Base-by-base conservation (phyloP, 106 monocot genomes). In the Platanthera guangdongensis region DNA sequence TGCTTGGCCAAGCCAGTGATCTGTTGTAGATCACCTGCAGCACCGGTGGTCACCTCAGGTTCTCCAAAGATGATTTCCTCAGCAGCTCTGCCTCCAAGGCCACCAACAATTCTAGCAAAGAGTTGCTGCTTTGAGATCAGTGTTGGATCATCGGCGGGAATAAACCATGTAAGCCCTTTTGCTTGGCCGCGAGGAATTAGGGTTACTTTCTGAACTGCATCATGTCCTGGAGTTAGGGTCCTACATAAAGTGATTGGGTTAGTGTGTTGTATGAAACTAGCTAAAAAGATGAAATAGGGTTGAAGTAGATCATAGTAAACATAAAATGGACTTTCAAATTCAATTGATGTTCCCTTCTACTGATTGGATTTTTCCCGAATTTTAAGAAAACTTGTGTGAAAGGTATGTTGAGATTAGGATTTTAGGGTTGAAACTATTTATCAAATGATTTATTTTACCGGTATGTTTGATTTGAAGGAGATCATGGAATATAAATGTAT, bases 51-150 rank as follows among this genome's bases (percentile, higher is more conserved):
- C 39, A 99, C 91, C 82, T 99, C 97, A 77, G 97, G 80, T 64
- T 94, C 97, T 63, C 97, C 97, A 82, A 99, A 99, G 62, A 99
- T 99, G 16, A 99, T 21, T 78, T 99, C 97, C 73, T 99, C 97
- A n/a, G 97, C 91, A 74, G 97, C 97, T 83, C 97, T 87, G 70
- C 97, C 97, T 16, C 97, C 97, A 53, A 99, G 89, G 51, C 97
- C 97, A 69, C 97, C 97, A 30, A 99, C 94, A 70, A 99, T 94
- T 73, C 97, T 87, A 8, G 96, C 96, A 74, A 93, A 97, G 1
- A 97, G 78, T 67, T 99, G 97, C 52, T 99, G 94, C 82, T 88
- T 99, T 6, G 97, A 94, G 47, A 99, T 91, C 74, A 99, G 75
- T 50, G 96, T 93, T 21, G 96, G 96, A 72, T 96, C 96, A 68